Evolutionary conservation across 179 eudicot species (phyloP), one percentile per base, ranked within the genome.

Genomic region (Corrigiola litoralis): DNA sequence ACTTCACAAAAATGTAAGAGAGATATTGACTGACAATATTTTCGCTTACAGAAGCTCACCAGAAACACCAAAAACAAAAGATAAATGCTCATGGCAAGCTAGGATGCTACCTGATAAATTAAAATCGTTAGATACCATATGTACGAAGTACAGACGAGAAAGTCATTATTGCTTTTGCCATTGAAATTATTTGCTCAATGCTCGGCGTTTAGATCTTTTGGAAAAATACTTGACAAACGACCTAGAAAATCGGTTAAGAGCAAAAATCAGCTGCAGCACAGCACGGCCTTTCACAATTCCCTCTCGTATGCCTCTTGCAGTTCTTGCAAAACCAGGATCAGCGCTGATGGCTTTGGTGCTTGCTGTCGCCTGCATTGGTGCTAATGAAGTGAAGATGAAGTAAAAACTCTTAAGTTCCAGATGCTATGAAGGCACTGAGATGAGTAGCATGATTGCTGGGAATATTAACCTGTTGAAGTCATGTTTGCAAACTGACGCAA

Each of bases 301-400:
- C 58, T 89, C 88, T 44, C 77, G 78, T 23, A 78, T 45, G 66
- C 72, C 66, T 71, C 87, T 84, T 46, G 92, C 95, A 38, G 82
- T 61, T 69, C 72, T 82, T 78, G 95, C 92, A 64, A 87, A 40
- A 37, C 44, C 79, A 12, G 84, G 91, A 52, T 70, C 84, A 69
- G 73, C 58, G 40, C 38, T 68, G 61, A 33, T 66, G 18, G 74
- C 40, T 67, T 63, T 63, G 61, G 57, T 64, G 48, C 72, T 74
- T 65, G 46, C 58, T 53, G 67, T 69, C 68, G 56, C 90, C 98
- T 92, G 96, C 85, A 79, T 66, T 24, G 86, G 75, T 66, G 75
- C 96, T 85, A 89, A 74, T 61, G 67, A 81, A 85, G 95, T 83
- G 78, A 86, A 80, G 73, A 81, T 81, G 60, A 55, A 80, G 80